Base-by-base conservation (phyloP, 805 yeast species). In the Grigorovia transvaalensis region DNA sequence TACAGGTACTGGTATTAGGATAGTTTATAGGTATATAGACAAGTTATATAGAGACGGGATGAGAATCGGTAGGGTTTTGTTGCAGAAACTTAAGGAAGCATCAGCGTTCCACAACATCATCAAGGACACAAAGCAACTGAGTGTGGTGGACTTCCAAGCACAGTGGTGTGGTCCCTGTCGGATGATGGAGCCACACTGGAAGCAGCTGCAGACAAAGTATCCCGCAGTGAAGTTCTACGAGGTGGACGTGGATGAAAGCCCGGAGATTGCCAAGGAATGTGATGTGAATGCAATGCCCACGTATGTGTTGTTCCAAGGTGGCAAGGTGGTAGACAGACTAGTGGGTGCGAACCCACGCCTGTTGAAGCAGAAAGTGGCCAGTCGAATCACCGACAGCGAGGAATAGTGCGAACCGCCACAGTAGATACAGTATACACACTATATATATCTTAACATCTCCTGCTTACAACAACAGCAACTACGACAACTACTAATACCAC, bases 121-220 rank as follows among this genome's bases (percentile, higher is more conserved):
- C 35, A 53, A 53, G 20, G 27, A 23, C 27, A 45, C 51, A 18
- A 19, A 20, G 54, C n/a, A 76, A 52, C 64, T 78, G 41, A 71
- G 82, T 1, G 70, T 82, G 2, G 76, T 82, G 48, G 88, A 83
- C 63, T 83, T 82, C 64, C 80, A 75, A 65, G 88, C 88, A 35
- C 76, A 80, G 11, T 83, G 88, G 88, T 83, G 88, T 66, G 87
- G 84, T 8, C 88, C 88, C n/a, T 83, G 88, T 60, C 81, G 79
- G 59, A 84, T 84, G n/a, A 75, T 83, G 59, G 74, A 83, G 2
- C 88, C 88, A 15, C 64, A 78, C 19, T 64, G 81, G 46, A 74
- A 75, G 19, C 70, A 72, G 51, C 65, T 70, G 49, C 60, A 70
- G 29, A 53, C 61, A 9, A 67, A 72, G 43, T 71, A 74, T 52